Conservation (phyloP, 2,329 filamentous ascomycete genomes). For the Nemania diffusa region DNA sequence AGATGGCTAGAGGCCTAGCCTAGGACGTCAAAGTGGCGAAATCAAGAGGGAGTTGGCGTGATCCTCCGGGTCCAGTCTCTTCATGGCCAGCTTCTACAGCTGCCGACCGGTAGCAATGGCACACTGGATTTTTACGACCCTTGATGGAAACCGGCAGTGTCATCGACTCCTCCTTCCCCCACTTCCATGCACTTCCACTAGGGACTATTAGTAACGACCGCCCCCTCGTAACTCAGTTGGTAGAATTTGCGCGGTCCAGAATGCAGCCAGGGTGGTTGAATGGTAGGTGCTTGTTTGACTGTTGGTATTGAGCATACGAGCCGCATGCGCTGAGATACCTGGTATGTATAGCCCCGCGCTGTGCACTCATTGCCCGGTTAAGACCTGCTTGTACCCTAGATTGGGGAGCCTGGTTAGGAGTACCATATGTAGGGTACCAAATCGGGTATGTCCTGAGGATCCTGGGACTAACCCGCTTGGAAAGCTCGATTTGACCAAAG, state of each 20-base stretch:
- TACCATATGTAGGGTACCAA: conserved; percentile 17
- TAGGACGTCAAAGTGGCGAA: neutral
- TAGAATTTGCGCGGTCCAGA: neutral
- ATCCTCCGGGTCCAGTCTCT: conserved; percentile 8
- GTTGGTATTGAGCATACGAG: neutral
- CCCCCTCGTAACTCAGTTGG: neutral
- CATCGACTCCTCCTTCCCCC: neutral
- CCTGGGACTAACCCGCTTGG: conserved; percentile 8
- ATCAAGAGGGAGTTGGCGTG: conserved; percentile 11
- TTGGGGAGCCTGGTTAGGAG: conserved; percentile 6
- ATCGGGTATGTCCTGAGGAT: conserved; percentile 15
- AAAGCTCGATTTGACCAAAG: conserved; percentile 8
- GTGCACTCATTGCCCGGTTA: neutral
- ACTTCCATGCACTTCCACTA: neutral
- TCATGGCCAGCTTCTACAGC: neutral
- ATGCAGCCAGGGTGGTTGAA: neutral
- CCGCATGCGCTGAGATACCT: neutral
- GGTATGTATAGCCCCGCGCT: conserved; percentile 10
- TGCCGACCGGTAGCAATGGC: conserved; percentile 10
- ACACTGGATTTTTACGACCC: neutral
- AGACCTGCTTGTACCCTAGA: conserved; percentile 1
- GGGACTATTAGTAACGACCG: neutral
- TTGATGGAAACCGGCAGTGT: neutral
- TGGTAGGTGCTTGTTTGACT: neutral
- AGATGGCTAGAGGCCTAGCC: neutral